phyloP scores from a whole-genome alignment of 768 basidiomycete genomes.

The Suillus subalutaceus region DNA sequence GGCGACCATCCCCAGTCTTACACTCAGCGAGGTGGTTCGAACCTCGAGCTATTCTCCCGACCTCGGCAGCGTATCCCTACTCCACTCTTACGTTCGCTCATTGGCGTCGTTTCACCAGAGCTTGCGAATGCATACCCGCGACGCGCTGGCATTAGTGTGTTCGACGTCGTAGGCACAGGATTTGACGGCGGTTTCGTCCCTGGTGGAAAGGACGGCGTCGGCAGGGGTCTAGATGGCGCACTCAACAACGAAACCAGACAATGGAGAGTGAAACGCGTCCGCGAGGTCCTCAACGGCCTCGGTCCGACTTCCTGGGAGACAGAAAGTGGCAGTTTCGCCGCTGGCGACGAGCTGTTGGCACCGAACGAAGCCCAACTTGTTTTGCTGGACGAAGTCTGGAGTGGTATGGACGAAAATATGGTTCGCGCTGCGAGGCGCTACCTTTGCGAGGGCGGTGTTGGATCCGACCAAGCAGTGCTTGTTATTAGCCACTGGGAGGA shows the following conservation, averaged over 20 bases:
- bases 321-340: not conserved
- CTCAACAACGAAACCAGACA: conserved; percentile 36
- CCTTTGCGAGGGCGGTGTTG: conserved; percentile 55
- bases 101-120: conserved; percentile 88
- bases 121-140: conserved; percentile 90
- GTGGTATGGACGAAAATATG: conserved; percentile 87
- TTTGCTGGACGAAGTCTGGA: conserved; percentile 90
- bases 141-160: conserved; percentile 63
- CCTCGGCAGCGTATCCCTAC: conserved; percentile 73
- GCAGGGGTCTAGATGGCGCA: conserved; percentile 44
- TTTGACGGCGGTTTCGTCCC: conserved; percentile 83
- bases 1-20: conserved; percentile 97
- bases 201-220: conserved; percentile 45
- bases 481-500: conserved; percentile 91
- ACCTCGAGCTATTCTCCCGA: conserved; percentile 61
- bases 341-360: not conserved
- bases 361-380: conserved; percentile 63
- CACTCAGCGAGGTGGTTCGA: conserved; percentile 53
- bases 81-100: conserved; percentile 59
- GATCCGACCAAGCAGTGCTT: conserved; percentile 71
- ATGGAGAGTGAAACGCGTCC: conserved; percentile 47
- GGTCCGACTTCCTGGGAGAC: conserved; percentile 57
- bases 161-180: conserved; percentile 85
- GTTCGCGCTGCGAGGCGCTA: conserved; percentile 65
- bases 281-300: conserved; percentile 65